A percentile compares a stretch with the other conserved stretches of the same genome.
These are phyloP conservation scores for Vitis vinifera DNA, from an alignment of 164 flowering plant species.

Conservation along the genomic window DNA sequence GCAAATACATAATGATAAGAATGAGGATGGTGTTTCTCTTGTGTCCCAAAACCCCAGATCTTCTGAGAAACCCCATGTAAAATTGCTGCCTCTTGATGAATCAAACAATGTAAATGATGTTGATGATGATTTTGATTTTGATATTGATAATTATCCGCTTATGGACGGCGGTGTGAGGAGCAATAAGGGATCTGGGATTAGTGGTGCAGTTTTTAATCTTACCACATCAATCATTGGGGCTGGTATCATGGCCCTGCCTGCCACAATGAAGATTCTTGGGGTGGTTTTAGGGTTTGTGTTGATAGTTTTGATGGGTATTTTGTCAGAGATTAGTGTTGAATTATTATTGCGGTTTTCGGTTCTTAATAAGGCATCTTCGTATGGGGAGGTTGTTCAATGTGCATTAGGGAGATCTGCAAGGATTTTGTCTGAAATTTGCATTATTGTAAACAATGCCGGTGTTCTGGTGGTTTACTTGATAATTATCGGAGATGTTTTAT, in stretches of 20 bases:
- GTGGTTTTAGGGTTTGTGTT: slow-evolving; percentile 58
- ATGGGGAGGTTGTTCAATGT: slow-evolving; percentile 83
- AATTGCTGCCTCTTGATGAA: slow-evolving; percentile 26
- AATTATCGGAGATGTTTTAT: slow-evolving; percentile 94
- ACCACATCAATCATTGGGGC: slow-evolving; percentile 92
- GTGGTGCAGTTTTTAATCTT: slow-evolving; percentile 90
- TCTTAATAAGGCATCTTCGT: slow-evolving; percentile 59
- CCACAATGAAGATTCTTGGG: slow-evolving; percentile 95
- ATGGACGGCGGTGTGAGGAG: slow-evolving; percentile 21
- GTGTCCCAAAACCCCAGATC: slow-evolving; percentile 11
- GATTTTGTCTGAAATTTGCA: slow-evolving; percentile 77
- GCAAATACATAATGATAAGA: slow-evolving; percentile 26
- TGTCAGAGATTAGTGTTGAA: slow-evolving; percentile 88
- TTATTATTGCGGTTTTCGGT: slow-evolving; percentile 70
- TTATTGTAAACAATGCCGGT: slow-evolving; percentile 87
- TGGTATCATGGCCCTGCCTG: slow-evolving; percentile 99
- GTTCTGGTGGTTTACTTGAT: slow-evolving; percentile 94
- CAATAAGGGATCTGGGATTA: slow-evolving; percentile 51
- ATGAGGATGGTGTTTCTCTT: no score
- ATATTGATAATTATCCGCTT: slow-evolving; percentile 53
- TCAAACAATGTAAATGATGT: slow-evolving; percentile 15
- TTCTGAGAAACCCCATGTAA: slow-evolving; percentile 9
- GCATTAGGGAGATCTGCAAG: slow-evolving; percentile 74
- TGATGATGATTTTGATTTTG: slow-evolving; percentile 33
- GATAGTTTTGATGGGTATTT: slow-evolving; percentile 74